Conservation (phyloP, 495 filamentous ascomycete species). For the Peziza echinospora region DNA sequence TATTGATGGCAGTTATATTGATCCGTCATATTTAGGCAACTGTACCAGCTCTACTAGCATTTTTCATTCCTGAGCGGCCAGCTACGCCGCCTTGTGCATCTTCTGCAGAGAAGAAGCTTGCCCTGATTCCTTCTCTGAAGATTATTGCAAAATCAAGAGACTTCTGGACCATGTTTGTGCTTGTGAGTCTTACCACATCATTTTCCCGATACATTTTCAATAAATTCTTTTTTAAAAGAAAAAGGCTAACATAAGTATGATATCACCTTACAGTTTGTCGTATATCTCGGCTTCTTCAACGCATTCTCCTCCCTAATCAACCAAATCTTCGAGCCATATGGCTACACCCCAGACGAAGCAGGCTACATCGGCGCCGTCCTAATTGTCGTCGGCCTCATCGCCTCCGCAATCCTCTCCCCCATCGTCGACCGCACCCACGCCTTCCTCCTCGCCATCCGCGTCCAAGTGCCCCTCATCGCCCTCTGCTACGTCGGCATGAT, state of each 20-base stretch:
- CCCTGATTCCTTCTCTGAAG: constrained; percentile 2
- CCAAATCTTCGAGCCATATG: constrained; percentile 70
- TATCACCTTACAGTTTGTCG: constrained; percentile 29
- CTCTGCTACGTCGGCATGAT: constrained; percentile 53
- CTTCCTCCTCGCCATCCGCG: constrained; percentile 51
- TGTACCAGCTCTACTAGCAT: constrained; percentile 48
- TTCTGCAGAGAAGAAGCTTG: constrained; percentile 18
- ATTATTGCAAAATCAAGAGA: constrained; percentile 11
- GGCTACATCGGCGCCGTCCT: constrained; percentile 76
- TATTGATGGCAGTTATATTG: too few species aligned
- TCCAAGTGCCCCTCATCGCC: constrained; percentile 55
- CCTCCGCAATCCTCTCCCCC: constrained; percentile 52
- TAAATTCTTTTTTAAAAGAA: too few species aligned
- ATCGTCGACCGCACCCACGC: constrained; percentile 67
- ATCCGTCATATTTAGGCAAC: constrained; percentile 26
- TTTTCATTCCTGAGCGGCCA: constrained; percentile 62
- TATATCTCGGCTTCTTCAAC: constrained; percentile 91
- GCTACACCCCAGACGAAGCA: constrained; percentile 56
- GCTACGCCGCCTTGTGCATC: constrained; percentile 48
- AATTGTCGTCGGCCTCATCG: constrained; percentile 71
- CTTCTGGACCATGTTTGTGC: constrained; percentile 15
- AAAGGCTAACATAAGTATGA: neutral
- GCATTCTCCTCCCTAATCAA: constrained; percentile 69
- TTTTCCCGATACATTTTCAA: too few species aligned
- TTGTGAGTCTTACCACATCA: constrained; percentile 11